Conservation (phyloP, 768 basidiomycete species). For the Trametopsis cervina region DNA sequence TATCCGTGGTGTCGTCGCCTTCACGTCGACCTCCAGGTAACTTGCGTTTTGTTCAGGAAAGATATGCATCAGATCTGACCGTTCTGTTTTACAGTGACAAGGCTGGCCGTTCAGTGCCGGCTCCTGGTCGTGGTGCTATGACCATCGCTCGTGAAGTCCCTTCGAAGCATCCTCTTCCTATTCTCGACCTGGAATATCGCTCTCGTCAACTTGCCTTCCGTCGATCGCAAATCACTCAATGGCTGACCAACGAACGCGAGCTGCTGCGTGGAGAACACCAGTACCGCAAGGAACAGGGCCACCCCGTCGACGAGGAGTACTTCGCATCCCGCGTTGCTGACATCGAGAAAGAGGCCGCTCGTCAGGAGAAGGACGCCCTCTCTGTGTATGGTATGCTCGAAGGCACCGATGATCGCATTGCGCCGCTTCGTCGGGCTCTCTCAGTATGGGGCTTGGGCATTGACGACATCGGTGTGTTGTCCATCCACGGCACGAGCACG, state of each 20-base stretch:
- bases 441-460: constrained; percentile 95
- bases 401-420: constrained; percentile 76
- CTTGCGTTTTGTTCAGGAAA: background rate
- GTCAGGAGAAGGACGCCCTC: constrained; percentile 92
- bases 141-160: constrained; percentile 82
- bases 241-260: constrained; percentile 85
- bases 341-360: constrained; percentile 84
- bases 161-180: constrained; percentile 69
- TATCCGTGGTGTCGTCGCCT: constrained; percentile 89
- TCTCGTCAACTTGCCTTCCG: constrained; percentile 94
- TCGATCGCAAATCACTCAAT: constrained; percentile 88
- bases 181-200: constrained; percentile 83
- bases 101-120: constrained; percentile 95
- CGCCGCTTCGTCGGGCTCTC: constrained; percentile 90
- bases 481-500: constrained; percentile 87
- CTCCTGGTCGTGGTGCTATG: constrained; percentile 91
- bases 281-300: constrained; percentile 46
- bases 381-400: constrained; percentile 94
- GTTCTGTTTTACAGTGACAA: constrained; percentile 85
- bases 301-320: constrained; percentile 55
- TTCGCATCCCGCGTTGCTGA: constrained; percentile 70
- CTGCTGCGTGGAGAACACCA: constrained; percentile 78
- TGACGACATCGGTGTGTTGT: constrained; percentile 87
- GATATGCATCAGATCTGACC: too few species aligned
- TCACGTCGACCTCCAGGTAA: constrained; percentile 93